Base-by-base conservation (phyloP, 176 grass and related monocot genomes). In the Bothriochloa decipiens region DNA sequence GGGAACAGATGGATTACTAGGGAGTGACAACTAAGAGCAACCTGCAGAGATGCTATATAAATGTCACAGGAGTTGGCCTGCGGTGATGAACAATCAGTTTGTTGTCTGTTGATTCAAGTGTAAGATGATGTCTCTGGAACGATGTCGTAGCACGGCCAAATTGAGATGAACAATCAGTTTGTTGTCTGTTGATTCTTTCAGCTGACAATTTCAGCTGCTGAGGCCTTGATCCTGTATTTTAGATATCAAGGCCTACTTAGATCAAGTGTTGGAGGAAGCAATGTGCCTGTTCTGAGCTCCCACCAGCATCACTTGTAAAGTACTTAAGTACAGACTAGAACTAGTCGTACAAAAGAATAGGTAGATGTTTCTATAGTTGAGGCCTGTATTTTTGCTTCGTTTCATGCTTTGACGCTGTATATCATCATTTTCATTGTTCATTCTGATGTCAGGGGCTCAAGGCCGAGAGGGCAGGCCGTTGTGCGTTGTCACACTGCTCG, bases 1-100 rank as follows among this genome's bases (percentile, higher is more conserved):
- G 95, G 95, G 16, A 86, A 73, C 47, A 82, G 95, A 72, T 97
- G 95, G 95, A 73, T 94, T 18, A 94, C 88, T 4, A 94, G 86
- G 78, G 89, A 94, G 67, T 97, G 71, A 88, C 33, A 80, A 72
- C 66, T 73, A 79, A 29, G 13, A 71, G 40, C 1, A 20, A 42
- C 57, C 6, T 67, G 47, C 25, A 15, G 43, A 49, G 43, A 29
- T 29, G 2, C 8, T 8, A 14, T 9, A 42, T 53, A 37, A 75
- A 70, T 12, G 16, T 79, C 78, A 6, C 36, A 3, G 17, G 25
- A 64, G 35, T 6, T 68, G 82, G 50, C 20, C 11, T 57, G 36
- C 66, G 82, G 20, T 60, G 40, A n/a, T n/a, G n/a, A n/a, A n/a
- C n/a, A n/a, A n/a, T n/a, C n/a, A n/a, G n/a, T n/a, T n/a, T n/a